Percentiles rank a stretch among this genome's conserved stretches.
These are phyloP conservation scores for Alliaria petiolata DNA, from an alignment of 345 rosid genomes.

Conservation along the genomic window DNA sequence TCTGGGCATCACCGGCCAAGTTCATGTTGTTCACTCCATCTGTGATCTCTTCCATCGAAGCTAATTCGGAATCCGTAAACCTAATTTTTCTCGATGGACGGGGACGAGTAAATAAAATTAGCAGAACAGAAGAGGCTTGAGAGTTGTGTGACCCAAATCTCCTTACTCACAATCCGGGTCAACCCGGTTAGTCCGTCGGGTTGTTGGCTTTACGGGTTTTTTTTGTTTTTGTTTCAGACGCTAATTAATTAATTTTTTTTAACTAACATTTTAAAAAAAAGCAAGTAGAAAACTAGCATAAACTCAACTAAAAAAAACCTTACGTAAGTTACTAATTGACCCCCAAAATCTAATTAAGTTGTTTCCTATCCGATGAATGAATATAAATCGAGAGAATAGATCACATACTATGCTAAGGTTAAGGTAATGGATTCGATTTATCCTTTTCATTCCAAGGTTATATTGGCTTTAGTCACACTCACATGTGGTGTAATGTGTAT, in stretches of 20 bases:
- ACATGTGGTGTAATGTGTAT: too few species aligned
- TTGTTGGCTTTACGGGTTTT: not conserved
- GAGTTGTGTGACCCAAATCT: conserved; percentile 4
- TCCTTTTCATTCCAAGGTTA: too few species aligned
- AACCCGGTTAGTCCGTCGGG: conserved; percentile 2
- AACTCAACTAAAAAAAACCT: not conserved
- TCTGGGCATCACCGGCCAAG: conserved; percentile 45
- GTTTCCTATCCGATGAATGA: too few species aligned
- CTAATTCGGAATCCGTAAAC: conserved; percentile 25
- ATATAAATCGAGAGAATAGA: too few species aligned
- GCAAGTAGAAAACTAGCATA: not conserved
- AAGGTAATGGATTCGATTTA: too few species aligned
- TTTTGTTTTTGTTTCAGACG: not conserved
- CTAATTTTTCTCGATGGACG: not conserved
- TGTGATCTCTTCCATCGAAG: conserved; percentile 68
- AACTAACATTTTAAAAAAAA: too few species aligned
- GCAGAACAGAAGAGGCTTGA: not conserved
- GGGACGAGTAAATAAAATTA: not conserved
- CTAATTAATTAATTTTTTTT: too few species aligned
- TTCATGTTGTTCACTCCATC: conserved; percentile 62
- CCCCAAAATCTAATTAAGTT: too few species aligned
- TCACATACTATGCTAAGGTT: too few species aligned
- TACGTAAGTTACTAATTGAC: too few species aligned
- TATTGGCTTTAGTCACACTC: too few species aligned
- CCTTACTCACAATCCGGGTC: conserved; percentile 1